These are phyloP conservation scores for Populus deltoides DNA, from an alignment of 345 rosid genomes.

Conservation along the genomic window DNA sequence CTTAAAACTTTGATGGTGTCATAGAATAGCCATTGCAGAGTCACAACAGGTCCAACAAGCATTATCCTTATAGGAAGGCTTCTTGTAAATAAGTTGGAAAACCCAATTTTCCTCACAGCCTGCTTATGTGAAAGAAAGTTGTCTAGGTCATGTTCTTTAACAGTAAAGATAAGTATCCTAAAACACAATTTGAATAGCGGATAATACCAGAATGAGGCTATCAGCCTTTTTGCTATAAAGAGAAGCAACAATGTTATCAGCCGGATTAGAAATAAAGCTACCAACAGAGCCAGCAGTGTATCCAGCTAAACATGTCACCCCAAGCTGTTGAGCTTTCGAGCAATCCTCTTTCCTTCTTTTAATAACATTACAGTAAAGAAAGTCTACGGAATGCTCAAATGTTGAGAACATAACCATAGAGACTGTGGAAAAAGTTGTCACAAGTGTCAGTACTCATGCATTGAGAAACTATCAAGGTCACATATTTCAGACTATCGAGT, in stretches of 20 bases:
- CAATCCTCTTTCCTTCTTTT: constrained; percentile 56
- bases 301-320: constrained; percentile 75
- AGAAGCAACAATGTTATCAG: constrained; percentile 56
- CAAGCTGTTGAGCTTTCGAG: constrained; percentile 59
- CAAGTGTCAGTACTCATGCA: background rate
- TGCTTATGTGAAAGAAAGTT: constrained; percentile 19
- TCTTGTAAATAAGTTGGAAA: constrained; percentile 55
- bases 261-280: constrained; percentile 54
- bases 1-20: constrained; percentile 55
- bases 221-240: constrained; percentile 54
- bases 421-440: constrained; percentile 36
- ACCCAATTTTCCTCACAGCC: constrained; percentile 60
- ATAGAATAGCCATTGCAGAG: constrained; percentile 59
- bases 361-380: constrained; percentile 44
- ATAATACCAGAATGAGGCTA: constrained; percentile 38
- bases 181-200: background rate
- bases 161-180: background rate
- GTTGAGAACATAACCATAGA: constrained; percentile 69
- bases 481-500: too few relatives aligned
- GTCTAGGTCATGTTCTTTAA: background rate
- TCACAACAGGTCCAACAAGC: constrained; percentile 59
- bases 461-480: background rate
- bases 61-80: constrained; percentile 59
- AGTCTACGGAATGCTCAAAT: constrained; percentile 69
- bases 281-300: constrained; percentile 73